phyloP scores from a whole-genome alignment of 2,329 filamentous ascomycete species.

The Cyphellophora europaea region DNA sequence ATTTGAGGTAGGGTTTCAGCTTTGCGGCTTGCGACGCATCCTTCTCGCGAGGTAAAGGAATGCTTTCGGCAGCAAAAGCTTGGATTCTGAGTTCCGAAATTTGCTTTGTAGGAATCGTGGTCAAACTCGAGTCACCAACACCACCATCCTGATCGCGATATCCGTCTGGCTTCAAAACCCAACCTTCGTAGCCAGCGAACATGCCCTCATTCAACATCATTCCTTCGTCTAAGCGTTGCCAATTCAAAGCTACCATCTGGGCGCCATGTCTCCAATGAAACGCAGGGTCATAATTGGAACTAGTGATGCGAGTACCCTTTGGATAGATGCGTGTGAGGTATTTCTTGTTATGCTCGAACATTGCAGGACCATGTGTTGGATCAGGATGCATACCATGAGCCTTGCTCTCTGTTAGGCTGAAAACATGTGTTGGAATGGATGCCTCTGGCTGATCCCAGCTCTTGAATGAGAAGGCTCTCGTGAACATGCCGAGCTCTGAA shows the following conservation, averaged over 20 bases:
- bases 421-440: slow-evolving; percentile 51
- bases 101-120: slow-evolving; percentile 34
- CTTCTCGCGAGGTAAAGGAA: slow-evolving; percentile 55
- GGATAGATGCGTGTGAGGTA: slow-evolving; percentile 86
- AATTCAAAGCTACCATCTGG: slow-evolving; percentile 87
- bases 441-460: slow-evolving; percentile 56
- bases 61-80: slow-evolving; percentile 65
- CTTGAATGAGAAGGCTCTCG: slow-evolving; percentile 72
- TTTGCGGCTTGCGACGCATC: slow-evolving; percentile 24
- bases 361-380: slow-evolving; percentile 40
- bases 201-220: slow-evolving; percentile 96
- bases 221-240: slow-evolving; percentile 81
- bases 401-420: slow-evolving; percentile 53
- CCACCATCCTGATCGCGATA: slow-evolving; percentile 43
- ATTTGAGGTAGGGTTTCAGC: slow-evolving; percentile 68
- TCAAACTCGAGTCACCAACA: slow-evolving; percentile 4
- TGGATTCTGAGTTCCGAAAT: slow-evolving; percentile 61
- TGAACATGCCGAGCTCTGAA: slow-evolving; percentile 72
- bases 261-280: slow-evolving; percentile 82
- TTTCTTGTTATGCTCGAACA: slow-evolving; percentile 74
- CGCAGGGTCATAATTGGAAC: slow-evolving; percentile 77
- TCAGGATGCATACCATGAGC: slow-evolving; percentile 54
- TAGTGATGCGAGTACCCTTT: slow-evolving; percentile 68
- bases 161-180: slow-evolving; percentile 72
- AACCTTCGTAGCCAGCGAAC: slow-evolving; percentile 73